Percentiles rank a stretch among this genome's conserved stretches.
These are phyloP conservation scores for Westerdykella sp. DNA, from an alignment of 2,329 filamentous ascomycete genomes.

Conservation along the genomic window DNA sequence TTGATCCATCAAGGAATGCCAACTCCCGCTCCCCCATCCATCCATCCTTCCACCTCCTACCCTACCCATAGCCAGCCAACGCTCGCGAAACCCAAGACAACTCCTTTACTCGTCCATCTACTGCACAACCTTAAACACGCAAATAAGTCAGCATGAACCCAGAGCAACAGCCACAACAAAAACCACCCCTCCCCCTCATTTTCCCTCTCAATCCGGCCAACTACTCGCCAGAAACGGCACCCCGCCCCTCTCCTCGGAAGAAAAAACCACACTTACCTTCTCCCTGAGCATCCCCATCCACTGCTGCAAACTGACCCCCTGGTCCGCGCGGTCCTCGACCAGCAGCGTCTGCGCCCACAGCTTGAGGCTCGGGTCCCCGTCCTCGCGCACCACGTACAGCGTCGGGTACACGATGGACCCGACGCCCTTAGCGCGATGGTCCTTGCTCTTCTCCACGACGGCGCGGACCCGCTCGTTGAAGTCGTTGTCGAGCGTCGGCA, in stretches of 20 bases:
- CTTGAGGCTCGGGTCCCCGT: slow-evolving; percentile 90
- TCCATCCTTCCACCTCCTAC: not conserved
- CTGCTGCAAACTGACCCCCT: slow-evolving; percentile 85
- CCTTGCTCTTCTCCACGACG: slow-evolving; percentile 85
- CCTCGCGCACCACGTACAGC: slow-evolving; percentile 87
- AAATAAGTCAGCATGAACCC: not conserved
- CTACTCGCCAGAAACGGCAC: slow-evolving; percentile 7
- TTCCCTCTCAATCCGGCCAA: slow-evolving; percentile 6
- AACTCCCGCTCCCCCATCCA: not conserved
- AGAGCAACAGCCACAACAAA: too few species aligned
- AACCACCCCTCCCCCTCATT: too few species aligned
- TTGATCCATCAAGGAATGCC: too few species aligned
- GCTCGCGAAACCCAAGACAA: too few species aligned
- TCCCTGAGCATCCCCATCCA: slow-evolving; percentile 89
- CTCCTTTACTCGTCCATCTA: too few species aligned
- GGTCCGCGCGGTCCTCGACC: slow-evolving; percentile 90
- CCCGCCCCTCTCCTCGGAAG: not conserved
- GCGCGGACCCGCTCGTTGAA: slow-evolving; percentile 92
- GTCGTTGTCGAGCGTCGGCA: slow-evolving; percentile 88
- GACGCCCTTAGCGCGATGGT: slow-evolving; percentile 78
- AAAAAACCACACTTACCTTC: slow-evolving; percentile 61
- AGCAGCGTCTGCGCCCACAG: slow-evolving; percentile 95
- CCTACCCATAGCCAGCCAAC: too few species aligned
- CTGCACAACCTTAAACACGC: not conserved
- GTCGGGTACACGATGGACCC: slow-evolving; percentile 91